Percentiles rank a stretch among this genome's conserved stretches.
Conservation (phyloP, 805 yeast genomes). For the Candida nanaspora region DNA sequence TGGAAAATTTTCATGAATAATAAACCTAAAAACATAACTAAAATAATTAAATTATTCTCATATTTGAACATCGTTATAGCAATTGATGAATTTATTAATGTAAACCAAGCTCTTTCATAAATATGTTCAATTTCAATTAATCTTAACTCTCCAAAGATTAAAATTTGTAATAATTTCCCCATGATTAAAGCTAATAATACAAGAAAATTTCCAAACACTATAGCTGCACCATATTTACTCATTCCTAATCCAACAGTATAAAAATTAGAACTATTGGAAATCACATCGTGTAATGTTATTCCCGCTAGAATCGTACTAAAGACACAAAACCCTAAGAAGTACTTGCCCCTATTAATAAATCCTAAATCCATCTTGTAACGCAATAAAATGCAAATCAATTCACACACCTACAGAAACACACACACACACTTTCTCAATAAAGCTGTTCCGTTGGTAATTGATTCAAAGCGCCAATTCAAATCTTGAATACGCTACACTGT, state of each 20-base stretch:
- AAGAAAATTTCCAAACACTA: conserved; percentile 37
- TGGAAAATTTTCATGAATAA: conserved; percentile 63
- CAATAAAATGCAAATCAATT: too few relatives aligned
- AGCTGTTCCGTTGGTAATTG: too few relatives aligned
- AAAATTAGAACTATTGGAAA: conserved; percentile 38
- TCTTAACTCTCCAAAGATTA: conserved; percentile 71
- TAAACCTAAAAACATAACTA: conserved; percentile 26
- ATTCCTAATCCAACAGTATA: conserved; percentile 44
- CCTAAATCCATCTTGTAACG: not conserved
- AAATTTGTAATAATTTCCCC: conserved; percentile 42
- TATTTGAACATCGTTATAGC: conserved; percentile 47
- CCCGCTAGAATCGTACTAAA: conserved; percentile 29
- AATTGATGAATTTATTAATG: conserved; percentile 56
- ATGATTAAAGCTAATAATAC: conserved; percentile 26
- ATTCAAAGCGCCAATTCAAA: too few relatives aligned
- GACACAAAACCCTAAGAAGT: conserved; percentile 16
- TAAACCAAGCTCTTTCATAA: conserved; percentile 56
- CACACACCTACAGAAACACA: too few relatives aligned
- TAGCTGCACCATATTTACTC: conserved; percentile 39
- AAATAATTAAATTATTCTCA: conserved; percentile 39
- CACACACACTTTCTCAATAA: too few relatives aligned
- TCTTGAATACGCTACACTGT: too few relatives aligned
- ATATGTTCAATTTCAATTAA: conserved; percentile 70
- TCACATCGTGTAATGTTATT: conserved; percentile 29
- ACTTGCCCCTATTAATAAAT: conserved; percentile 2